Percentiles rank a stretch among this genome's conserved stretches.
Evolutionary conservation across 495 filamentous ascomycete species (phyloP).

Genomic region (Daldinia vernicosa): DNA sequence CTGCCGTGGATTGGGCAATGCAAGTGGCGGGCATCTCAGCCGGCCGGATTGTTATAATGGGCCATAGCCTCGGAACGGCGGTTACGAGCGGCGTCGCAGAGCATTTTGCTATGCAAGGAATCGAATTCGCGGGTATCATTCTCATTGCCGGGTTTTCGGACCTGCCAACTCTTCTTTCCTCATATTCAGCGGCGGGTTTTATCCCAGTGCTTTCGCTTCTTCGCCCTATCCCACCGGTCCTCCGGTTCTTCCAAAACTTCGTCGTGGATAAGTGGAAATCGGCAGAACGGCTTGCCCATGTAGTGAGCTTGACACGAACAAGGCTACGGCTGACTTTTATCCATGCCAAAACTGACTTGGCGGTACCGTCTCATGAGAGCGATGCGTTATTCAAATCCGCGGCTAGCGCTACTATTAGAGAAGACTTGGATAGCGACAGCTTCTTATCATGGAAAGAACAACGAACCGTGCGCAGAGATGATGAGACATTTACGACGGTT

Average conservation of each 20-base stretch:
- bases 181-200: conserved; percentile 71
- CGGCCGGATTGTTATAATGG: conserved; percentile 78
- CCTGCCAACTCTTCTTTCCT: conserved; percentile 72
- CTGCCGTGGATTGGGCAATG: conserved; percentile 76
- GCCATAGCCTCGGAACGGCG: conserved; percentile 90
- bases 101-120: conserved; percentile 60
- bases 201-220: conserved; percentile 84
- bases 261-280: conserved; percentile 65
- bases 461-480: conserved; percentile 49
- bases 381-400: conserved; percentile 64
- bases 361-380: conserved; percentile 74
- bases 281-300: conserved; percentile 52
- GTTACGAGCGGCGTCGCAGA: conserved; percentile 77
- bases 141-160: conserved; percentile 82
- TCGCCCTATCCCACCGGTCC: conserved; percentile 53
- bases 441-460: conserved; percentile 54
- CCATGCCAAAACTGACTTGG: conserved; percentile 77
- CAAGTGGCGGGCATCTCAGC: conserved; percentile 70
- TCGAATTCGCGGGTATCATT: conserved; percentile 74
- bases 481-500: conserved; percentile 53
- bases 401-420: conserved; percentile 59
- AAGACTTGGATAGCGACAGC: conserved; percentile 37
- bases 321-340: conserved; percentile 74
- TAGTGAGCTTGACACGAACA: conserved; percentile 58
- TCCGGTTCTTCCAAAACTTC: conserved; percentile 49